Evolutionary conservation across 2,329 filamentous ascomycete species (phyloP).

Genomic region (Calonectria fujianensis): DNA sequence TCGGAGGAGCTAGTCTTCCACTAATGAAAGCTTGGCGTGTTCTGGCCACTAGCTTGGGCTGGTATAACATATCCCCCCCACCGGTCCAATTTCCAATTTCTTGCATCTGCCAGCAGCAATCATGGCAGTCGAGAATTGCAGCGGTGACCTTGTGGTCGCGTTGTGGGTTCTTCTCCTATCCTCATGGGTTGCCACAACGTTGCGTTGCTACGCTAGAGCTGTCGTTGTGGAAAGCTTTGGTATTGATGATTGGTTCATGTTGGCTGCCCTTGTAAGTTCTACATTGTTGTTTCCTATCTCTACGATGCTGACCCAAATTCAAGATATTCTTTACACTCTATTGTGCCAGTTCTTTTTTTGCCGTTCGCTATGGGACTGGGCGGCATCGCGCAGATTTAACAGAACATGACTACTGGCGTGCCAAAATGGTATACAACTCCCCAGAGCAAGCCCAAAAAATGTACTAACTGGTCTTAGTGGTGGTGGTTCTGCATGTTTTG

Average conservation of each 20-base stretch:
- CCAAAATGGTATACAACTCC: slow-evolving; percentile 58
- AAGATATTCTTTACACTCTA: slow-evolving; percentile 62
- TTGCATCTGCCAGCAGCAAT: neutral
- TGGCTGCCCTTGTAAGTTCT: slow-evolving; percentile 57
- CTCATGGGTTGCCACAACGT: neutral
- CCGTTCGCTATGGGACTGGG: slow-evolving; percentile 64
- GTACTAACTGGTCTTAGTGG: slow-evolving; percentile 46
- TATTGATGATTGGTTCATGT: slow-evolving; percentile 63
- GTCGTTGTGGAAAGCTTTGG: slow-evolving; percentile 62
- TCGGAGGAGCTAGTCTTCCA: neutral
- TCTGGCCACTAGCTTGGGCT: neutral
- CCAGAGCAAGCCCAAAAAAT: neutral
- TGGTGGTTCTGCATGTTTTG: slow-evolving; percentile 64
- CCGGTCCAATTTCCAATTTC: neutral
- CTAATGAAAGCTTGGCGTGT: neutral
- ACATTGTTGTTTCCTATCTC: too few relatives aligned
- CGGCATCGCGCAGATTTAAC: slow-evolving; percentile 59
- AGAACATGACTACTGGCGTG: slow-evolving; percentile 52
- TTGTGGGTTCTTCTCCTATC: slow-evolving; percentile 10
- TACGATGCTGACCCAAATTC: neutral
- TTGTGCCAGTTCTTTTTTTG: slow-evolving; percentile 58
- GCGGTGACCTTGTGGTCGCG: neutral
- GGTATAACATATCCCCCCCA: neutral
- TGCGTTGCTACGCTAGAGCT: slow-evolving; percentile 57
- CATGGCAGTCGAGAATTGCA: slow-evolving; percentile 18